phyloP scores from a whole-genome alignment of 2,329 filamentous ascomycete species.

The Boeremia exigua region DNA sequence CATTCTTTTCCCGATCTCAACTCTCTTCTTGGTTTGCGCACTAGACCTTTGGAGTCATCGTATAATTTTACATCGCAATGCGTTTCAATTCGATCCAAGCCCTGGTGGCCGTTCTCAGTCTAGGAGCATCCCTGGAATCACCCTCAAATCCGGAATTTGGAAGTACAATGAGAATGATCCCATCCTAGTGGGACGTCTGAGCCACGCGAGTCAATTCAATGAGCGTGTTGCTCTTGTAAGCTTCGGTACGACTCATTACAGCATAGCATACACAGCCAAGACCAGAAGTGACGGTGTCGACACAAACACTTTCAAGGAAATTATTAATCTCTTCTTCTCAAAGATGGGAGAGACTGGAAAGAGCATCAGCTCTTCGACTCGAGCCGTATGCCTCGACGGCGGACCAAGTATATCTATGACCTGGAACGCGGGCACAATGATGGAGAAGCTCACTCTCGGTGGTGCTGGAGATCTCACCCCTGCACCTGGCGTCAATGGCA shows the following conservation, averaged over 20 bases:
- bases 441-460: constrained; percentile 2
- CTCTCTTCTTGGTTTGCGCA: not conserved
- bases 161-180: not conserved
- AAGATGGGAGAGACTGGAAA: constrained; percentile 6
- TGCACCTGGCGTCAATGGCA: not conserved
- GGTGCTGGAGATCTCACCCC: not conserved
- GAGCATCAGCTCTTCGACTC: constrained; percentile 1
- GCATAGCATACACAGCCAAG: not conserved
- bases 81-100: not conserved
- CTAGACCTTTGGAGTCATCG: not conserved
- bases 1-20: not conserved
- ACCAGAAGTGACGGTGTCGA: not conserved
- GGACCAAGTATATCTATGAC: constrained; percentile 10
- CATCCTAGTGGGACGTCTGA: not conserved
- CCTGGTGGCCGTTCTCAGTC: not conserved
- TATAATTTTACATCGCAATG: not conserved
- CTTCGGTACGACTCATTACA: not conserved
- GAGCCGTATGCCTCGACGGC: constrained; percentile 9
- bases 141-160: not conserved
- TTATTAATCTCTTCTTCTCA: constrained; percentile 1
- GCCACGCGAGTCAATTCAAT: not conserved
- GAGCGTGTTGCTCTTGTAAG: not conserved
- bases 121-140: not conserved
- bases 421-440: constrained; percentile 2
- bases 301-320: constrained; percentile 1